Conservation (phyloP, 371 early-diverging fungal species). For the Circinella umbellata region DNA sequence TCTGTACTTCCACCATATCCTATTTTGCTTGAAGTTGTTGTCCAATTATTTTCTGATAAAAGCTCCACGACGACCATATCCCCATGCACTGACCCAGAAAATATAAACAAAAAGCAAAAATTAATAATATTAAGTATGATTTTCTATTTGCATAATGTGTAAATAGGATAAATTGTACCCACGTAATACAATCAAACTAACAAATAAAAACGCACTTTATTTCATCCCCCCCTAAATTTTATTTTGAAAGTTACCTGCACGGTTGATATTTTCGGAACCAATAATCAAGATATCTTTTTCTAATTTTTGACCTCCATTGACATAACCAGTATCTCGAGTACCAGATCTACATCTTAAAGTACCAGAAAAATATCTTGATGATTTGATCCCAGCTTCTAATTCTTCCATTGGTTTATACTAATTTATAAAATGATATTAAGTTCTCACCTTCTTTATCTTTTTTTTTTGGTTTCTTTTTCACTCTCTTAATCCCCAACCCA, state of each 20-base stretch:
- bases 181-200: no score
- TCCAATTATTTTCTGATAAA: constrained; percentile 69
- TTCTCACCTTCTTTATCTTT: no score
- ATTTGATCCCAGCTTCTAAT: constrained; percentile 65
- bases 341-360: constrained; percentile 54
- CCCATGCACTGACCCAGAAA: constrained; percentile 64
- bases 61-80: constrained; percentile 84
- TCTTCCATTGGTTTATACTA: constrained; percentile 66
- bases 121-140: not conserved
- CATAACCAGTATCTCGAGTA: constrained; percentile 61
- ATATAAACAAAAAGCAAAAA: not conserved
- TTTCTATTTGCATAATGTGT: constrained; percentile 7
- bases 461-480: no score
- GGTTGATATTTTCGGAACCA: constrained; percentile 77
- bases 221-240: no score
- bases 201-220: no score
- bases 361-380: constrained; percentile 58
- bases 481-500: no score
- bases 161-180: not conserved
- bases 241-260: constrained; percentile 55
- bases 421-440: not conserved
- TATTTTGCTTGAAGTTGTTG: constrained; percentile 53
- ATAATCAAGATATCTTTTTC: constrained; percentile 64
- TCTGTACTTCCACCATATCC: constrained; percentile 55
- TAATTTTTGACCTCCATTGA: constrained; percentile 51